Evolutionary conservation across 169 alveolate species (phyloP).

Genomic region (Cryptosporidium bovis): DNA sequence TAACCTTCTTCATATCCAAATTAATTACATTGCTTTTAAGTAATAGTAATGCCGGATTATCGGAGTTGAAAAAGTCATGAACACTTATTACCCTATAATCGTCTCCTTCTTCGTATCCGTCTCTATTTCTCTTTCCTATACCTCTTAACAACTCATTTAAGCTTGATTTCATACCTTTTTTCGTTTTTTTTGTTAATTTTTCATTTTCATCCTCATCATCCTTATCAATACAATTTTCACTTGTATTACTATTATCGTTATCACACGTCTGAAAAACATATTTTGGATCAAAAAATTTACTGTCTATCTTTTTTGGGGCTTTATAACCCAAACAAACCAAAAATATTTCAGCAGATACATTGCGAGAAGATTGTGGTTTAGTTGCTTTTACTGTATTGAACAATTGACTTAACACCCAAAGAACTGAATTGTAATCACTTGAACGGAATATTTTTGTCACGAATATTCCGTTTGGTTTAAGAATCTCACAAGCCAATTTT

Average conservation of each 20-base stretch:
- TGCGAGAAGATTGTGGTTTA: slow-evolving; percentile 97
- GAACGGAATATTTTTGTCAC: slow-evolving; percentile 94
- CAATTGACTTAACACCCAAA: slow-evolving; percentile 96
- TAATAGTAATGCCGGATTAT: slow-evolving; percentile 83
- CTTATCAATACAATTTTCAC: slow-evolving; percentile 54
- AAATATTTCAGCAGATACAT: slow-evolving; percentile 98
- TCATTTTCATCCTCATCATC: slow-evolving; percentile 76
- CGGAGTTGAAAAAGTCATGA: slow-evolving; percentile 81
- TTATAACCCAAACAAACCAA: slow-evolving; percentile 94
- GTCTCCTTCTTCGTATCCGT: slow-evolving; percentile 88
- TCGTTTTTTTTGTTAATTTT: slow-evolving; percentile 56
- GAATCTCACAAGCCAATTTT: slow-evolving; percentile 91
- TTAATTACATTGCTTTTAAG: slow-evolving; percentile 79
- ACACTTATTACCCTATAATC: slow-evolving; percentile 81
- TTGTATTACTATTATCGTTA: neutral
- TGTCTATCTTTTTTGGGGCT: slow-evolving; percentile 94
- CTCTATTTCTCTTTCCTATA: slow-evolving; percentile 83
- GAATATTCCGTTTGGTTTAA: slow-evolving; percentile 86
- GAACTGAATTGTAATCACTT: slow-evolving; percentile 94
- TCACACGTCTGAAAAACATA: slow-evolving; percentile 84
- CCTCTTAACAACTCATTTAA: slow-evolving; percentile 82
- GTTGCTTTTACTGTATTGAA: slow-evolving; percentile 96
- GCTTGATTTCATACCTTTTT: slow-evolving; percentile 77
- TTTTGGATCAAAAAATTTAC: slow-evolving; percentile 94
- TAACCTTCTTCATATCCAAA: slow-evolving; percentile 72